phyloP scores from a whole-genome alignment of 2,329 filamentous ascomycete species.

The Boeremia lycopersici region DNA sequence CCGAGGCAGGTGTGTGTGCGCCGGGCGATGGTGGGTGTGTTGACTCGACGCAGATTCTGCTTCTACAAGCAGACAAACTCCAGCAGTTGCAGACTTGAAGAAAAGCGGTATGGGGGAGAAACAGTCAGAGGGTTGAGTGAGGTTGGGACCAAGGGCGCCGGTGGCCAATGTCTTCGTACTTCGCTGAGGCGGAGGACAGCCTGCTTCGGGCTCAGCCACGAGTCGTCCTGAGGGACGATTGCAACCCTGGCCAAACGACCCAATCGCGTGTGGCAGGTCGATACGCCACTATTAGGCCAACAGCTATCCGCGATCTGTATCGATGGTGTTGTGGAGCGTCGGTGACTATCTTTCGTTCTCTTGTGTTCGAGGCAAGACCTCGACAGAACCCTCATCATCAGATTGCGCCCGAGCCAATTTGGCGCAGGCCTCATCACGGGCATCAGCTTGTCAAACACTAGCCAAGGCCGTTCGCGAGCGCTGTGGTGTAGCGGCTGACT shows the following conservation, averaged over 20 bases:
- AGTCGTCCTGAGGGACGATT: slow-evolving; percentile 7
- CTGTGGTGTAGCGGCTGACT: slow-evolving; percentile 7
- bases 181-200: slow-evolving; percentile 20
- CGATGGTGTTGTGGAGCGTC: slow-evolving; percentile 12
- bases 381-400: slow-evolving; percentile 9
- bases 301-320: slow-evolving; percentile 2
- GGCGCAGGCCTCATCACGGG: background rate
- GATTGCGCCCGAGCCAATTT: background rate
- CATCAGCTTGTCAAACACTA: slow-evolving; percentile 12
- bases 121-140: slow-evolving; percentile 17
- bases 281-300: slow-evolving; percentile 14
- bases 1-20: slow-evolving; percentile 14
- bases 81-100: slow-evolving; percentile 1
- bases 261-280: slow-evolving; percentile 6
- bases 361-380: background rate
- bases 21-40: slow-evolving; percentile 3
- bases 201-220: slow-evolving; percentile 19
- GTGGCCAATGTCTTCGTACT: slow-evolving; percentile 18
- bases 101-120: background rate
- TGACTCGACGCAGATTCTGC: background rate
- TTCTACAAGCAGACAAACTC: slow-evolving; percentile 4
- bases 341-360: slow-evolving; percentile 14
- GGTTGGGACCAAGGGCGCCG: slow-evolving; percentile 13
- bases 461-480: slow-evolving; percentile 10
- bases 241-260: slow-evolving; percentile 11